Base-by-base conservation (phyloP, 176 grass and related monocot species). In the Miscanthus lutarioriparius region DNA sequence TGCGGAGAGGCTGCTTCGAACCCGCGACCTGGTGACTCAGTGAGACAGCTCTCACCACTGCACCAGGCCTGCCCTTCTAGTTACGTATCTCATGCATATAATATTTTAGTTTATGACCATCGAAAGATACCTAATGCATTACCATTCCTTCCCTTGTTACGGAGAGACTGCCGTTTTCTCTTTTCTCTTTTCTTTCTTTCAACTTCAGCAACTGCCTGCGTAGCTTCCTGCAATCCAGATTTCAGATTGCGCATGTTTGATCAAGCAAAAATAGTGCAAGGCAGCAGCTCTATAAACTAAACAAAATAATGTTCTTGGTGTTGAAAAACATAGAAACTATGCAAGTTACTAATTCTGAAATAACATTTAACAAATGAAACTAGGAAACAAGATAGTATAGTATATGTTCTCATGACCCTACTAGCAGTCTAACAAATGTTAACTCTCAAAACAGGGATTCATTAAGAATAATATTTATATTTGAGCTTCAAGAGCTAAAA, bases 151-250 rank as follows among this genome's bases (percentile, higher is more conserved):
- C 79, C 81, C 78, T 84, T 84, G 61, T 79, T 84, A 88, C 67
- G 49, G 33, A 91, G 79, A 88, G 84, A 88, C 6, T 67, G 66
- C 38, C 67, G 70, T 37, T 95, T 95, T 75, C 65, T 77, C 87
- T 87, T 91, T 45, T 87, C 91, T 79, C 86, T 92, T 86, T 86
- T 94, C 86, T 94, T 99, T 93, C 88, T 94, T 73, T 92, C 93
- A 86, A 81, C 91, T 79, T 89, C 93, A 85, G 87, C 88, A 92
- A 94, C 86, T 72, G 88, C 91, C 79, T 83, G 72, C 10, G 89
- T 87, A 90, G 88, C 96, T 87, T 99, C 96, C 93, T 99, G 75
- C 59, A 87, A 81, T 59, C 44, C 68, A 88, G 62, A 26, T 48
- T 71, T 15, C 33, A 76, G 47, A 68, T 76, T 64, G n/a, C 70